phyloP scores from a whole-genome alignment of 2,329 filamentous ascomycete species.

The Dactylellina drechsleri region DNA sequence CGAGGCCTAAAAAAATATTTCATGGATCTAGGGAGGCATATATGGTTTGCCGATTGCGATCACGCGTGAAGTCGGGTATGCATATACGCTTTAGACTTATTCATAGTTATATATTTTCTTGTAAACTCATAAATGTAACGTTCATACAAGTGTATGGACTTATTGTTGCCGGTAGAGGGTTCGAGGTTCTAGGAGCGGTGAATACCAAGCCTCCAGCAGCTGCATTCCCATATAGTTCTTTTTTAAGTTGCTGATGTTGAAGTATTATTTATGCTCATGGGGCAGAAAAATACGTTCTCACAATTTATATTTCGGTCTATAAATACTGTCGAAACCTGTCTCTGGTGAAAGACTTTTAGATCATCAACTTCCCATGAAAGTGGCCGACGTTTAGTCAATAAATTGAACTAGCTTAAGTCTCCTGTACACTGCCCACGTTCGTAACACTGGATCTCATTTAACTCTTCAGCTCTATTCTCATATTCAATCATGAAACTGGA shows the following conservation, averaged over 20 bases:
- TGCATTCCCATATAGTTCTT: too few relatives aligned
- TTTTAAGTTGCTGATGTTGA: too few relatives aligned
- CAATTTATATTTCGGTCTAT: not conserved
- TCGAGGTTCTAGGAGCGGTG: not conserved
- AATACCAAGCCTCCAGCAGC: too few relatives aligned
- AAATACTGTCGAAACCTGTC: not conserved
- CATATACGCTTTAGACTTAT: not conserved
- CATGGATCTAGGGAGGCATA: not conserved
- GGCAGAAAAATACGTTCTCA: too few relatives aligned
- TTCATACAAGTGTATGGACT: not conserved
- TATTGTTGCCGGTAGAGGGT: not conserved
- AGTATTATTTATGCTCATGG: too few relatives aligned
- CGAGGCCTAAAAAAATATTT: not conserved
- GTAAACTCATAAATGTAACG: not conserved
- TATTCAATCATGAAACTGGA: not conserved
- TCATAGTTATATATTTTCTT: not conserved
- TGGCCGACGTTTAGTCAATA: not conserved
- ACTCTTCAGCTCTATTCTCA: not conserved
- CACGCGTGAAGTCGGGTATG: not conserved
- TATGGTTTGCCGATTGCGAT: too few relatives aligned
- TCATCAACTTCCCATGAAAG: too few relatives aligned
- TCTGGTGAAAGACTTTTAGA: not conserved
- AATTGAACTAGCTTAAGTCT: not conserved
- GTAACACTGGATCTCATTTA: not conserved
- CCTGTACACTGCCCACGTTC: not conserved